Percentiles rank a stretch among this genome's conserved stretches.
phyloP scores from a whole-genome alignment of 129 eudicot species.

The Erigeron canadensis region DNA sequence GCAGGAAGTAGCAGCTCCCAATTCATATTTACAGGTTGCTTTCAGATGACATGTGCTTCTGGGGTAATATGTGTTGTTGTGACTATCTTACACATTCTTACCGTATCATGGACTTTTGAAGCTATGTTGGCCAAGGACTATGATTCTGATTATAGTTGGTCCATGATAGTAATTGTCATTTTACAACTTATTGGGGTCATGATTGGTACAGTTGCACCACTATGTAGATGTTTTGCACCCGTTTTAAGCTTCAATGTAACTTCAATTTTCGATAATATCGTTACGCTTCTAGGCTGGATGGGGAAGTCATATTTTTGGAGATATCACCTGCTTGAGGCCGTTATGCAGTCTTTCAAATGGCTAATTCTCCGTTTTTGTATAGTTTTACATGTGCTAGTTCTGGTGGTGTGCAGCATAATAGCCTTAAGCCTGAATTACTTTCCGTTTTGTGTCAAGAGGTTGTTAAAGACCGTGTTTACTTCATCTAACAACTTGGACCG shows the following conservation, averaged over 20 bases:
- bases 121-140: no score
- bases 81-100: neutral
- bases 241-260: no score
- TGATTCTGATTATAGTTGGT: constrained; percentile 5
- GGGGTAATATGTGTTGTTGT: constrained; percentile 17
- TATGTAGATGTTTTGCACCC: constrained; percentile 20
- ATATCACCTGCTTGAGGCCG: no score
- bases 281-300: no score
- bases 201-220: constrained; percentile 3
- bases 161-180: neutral
- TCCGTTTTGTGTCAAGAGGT: no score
- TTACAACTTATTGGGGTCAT: neutral
- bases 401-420: no score
- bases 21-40: constrained; percentile 22
- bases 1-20: constrained; percentile 31
- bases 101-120: neutral
- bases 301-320: no score
- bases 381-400: no score
- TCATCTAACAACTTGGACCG: no score
- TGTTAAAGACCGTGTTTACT: constrained; percentile 29
- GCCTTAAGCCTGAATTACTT: constrained; percentile 15
- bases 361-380: no score
- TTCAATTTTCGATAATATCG: no score
- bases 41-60: constrained; percentile 12
- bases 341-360: no score